phyloP scores from a whole-genome alignment of 1,284 basidiomycete species.

The Rhodotorula sp. region DNA sequence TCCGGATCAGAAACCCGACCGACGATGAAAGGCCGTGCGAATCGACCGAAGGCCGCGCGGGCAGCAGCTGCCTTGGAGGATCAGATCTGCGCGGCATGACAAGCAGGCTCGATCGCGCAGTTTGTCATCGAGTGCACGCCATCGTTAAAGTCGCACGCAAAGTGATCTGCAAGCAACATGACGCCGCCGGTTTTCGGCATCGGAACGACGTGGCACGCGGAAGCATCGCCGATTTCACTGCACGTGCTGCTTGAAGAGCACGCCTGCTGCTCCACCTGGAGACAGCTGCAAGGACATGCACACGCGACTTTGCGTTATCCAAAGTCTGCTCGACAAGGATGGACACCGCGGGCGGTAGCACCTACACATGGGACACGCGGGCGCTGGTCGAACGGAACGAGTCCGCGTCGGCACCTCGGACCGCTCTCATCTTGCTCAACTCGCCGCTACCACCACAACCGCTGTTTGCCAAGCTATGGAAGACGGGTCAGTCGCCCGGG shows the following conservation, averaged over 20 bases:
- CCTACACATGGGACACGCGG: conserved; percentile 26
- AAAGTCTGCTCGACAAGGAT: neutral
- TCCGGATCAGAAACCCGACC: too few relatives aligned
- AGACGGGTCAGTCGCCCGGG: conserved; percentile 51
- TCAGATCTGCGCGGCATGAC: neutral
- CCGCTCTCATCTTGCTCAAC: conserved; percentile 79
- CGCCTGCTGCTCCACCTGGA: neutral
- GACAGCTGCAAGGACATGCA: neutral
- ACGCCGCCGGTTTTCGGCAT: neutral
- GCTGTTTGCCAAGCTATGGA: conserved; percentile 70
- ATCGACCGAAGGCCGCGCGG: neutral
- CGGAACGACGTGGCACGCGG: neutral
- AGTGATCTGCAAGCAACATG: too few relatives aligned
- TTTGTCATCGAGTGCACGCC: neutral
- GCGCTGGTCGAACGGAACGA: conserved; percentile 11
- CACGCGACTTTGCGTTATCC: neutral
- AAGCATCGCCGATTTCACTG: neutral
- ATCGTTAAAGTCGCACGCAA: too few relatives aligned
- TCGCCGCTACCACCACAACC: conserved; percentile 67
- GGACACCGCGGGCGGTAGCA: neutral
- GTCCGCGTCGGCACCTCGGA: conserved; percentile 10
- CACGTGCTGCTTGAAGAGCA: neutral
- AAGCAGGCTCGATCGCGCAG: neutral
- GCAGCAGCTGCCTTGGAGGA: neutral
- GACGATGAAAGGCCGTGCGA: too few relatives aligned